Conservation (phyloP, 1,139 yeast genomes). For the Yamadazyma sp. region DNA sequence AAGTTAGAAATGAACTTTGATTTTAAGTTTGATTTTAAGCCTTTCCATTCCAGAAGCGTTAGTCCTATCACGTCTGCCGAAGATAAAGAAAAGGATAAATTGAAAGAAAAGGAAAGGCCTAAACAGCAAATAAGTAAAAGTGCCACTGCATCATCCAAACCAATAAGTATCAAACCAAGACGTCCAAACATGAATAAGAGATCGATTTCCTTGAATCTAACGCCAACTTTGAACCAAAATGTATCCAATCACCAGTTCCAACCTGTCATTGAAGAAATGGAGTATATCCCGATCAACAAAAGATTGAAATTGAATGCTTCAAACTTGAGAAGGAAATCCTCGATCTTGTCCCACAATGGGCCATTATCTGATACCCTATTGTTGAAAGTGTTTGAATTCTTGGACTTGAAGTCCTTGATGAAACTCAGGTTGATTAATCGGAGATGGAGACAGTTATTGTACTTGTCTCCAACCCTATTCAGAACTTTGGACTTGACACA, state of each 20-base stretch:
- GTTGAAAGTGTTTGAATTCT: conserved; percentile 49
- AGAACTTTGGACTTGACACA: conserved; percentile 53
- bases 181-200: conserved; percentile 8
- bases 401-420: conserved; percentile 59
- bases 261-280: conserved; percentile 18
- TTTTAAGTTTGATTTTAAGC: conserved; percentile 16
- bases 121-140: not conserved
- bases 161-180: conserved; percentile 9
- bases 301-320: conserved; percentile 44
- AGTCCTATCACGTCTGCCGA: conserved; percentile 15
- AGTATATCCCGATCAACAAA: conserved; percentile 54
- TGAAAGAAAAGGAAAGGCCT: conserved; percentile 1
- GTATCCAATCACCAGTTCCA: conserved; percentile 14
- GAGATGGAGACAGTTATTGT: conserved; percentile 68
- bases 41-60: conserved; percentile 18
- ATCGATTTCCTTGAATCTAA: conserved; percentile 12
- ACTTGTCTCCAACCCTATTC: conserved; percentile 53
- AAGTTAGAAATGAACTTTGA: conserved; percentile 13
- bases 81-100: conserved; percentile 6
- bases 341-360: conserved; percentile 51
- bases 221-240: conserved; percentile 10
- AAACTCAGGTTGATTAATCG: conserved; percentile 53
- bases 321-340: conserved; percentile 52
- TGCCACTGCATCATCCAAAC: not conserved
- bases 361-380: conserved; percentile 60